These are phyloP conservation scores for Alnus rubra DNA, from an alignment of 306 rosid species.

Conservation along the genomic window DNA sequence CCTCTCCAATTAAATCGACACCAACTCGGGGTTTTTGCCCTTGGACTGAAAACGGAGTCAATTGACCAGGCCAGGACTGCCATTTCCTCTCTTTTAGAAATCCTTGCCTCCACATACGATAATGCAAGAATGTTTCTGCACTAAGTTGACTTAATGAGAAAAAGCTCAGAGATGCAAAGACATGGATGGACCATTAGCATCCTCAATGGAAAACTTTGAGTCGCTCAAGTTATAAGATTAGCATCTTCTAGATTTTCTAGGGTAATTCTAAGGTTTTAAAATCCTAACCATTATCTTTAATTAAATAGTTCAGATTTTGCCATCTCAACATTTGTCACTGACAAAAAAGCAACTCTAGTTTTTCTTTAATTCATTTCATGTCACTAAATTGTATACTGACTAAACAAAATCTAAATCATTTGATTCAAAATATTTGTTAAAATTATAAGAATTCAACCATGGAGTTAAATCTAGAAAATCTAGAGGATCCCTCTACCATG, in stretches of 20 bases:
- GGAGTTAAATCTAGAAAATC: too few relatives aligned
- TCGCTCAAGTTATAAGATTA: conserved; percentile 31
- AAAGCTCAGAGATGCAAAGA: conserved; percentile 48
- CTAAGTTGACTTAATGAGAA: conserved; percentile 43
- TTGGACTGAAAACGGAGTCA: conserved; percentile 39
- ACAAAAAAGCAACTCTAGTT: background rate
- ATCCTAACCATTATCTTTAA: too few relatives aligned
- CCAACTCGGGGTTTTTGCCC: conserved; percentile 29
- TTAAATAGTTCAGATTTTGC: background rate
- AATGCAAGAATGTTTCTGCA: conserved; percentile 85
- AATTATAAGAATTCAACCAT: too few relatives aligned
- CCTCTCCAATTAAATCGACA: conserved; percentile 41
- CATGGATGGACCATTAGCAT: conserved; percentile 41
- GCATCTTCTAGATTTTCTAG: background rate
- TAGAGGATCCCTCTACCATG: too few relatives aligned
- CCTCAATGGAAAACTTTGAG: conserved; percentile 35
- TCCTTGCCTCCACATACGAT: conserved; percentile 63
- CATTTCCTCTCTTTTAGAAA: conserved; percentile 51
- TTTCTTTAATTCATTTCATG: background rate
- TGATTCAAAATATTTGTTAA: too few relatives aligned
- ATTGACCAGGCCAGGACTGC: conserved; percentile 37
- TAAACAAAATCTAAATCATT: too few relatives aligned
- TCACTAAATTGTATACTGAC: too few relatives aligned
- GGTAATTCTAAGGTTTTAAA: too few relatives aligned
- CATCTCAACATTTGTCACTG: background rate